A percentile compares a stretch with the other conserved stretches of the same genome.
Conservation (phyloP, 2,329 filamentous ascomycete genomes). For the Thielaviopsis cerberus region DNA sequence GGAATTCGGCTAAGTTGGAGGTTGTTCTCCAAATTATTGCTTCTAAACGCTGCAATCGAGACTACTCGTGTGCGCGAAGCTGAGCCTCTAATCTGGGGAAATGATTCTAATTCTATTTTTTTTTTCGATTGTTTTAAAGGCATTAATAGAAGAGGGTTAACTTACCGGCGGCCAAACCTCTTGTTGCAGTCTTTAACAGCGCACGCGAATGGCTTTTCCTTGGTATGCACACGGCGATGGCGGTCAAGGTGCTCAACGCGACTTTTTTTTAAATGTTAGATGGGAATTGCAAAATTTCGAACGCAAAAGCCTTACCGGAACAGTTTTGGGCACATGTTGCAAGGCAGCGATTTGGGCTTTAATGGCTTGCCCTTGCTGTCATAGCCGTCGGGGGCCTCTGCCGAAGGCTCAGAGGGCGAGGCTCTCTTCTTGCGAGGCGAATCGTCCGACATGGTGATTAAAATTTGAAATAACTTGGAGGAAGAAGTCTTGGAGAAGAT, state of each 20-base stretch:
- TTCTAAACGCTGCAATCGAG: background rate
- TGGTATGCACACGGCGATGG: conserved; percentile 45
- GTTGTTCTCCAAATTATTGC: background rate
- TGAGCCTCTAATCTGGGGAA: background rate
- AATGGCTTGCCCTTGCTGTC: conserved; percentile 32
- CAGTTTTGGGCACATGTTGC: conserved; percentile 43
- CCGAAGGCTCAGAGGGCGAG: background rate
- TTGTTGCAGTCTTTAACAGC: conserved; percentile 41
- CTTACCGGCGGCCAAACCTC: conserved; percentile 43
- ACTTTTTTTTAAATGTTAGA: conserved; percentile 22
- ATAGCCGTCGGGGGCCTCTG: background rate
- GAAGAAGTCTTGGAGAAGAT: background rate
- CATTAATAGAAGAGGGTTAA: background rate
- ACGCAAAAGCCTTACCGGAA: conserved; percentile 33
- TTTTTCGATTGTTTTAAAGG: background rate
- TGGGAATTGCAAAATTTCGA: conserved; percentile 10
- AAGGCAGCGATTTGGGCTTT: conserved; percentile 43
- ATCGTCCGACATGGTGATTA: background rate
- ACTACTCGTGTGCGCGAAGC: background rate
- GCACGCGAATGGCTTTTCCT: conserved; percentile 46
- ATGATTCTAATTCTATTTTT: background rate
- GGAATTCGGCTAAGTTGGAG: background rate
- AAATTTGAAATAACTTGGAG: background rate
- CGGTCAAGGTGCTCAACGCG: conserved; percentile 46
- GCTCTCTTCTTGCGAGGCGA: background rate